Percentiles rank a stretch among this genome's conserved stretches.
phyloP scores from a whole-genome alignment of 352 stramenopile genomes.

The Hyaloperonospora arabidopsidis region DNA sequence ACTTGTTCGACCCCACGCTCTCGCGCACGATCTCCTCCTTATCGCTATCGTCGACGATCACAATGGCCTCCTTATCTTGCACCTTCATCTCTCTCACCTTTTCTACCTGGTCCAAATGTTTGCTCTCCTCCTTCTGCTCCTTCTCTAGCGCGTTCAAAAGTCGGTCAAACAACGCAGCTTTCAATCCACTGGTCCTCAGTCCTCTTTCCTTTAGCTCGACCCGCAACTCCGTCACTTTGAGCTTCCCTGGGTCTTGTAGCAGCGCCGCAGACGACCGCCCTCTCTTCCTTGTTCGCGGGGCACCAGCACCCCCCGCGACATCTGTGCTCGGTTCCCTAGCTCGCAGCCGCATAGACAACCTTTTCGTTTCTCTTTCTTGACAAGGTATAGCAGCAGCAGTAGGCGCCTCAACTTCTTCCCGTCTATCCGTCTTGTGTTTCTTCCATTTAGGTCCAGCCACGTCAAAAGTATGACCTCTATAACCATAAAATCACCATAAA shows the following conservation, averaged over 20 bases:
- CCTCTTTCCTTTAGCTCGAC: conserved; percentile 53
- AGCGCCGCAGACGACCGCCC: conserved; percentile 20
- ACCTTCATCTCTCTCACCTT: conserved; percentile 19
- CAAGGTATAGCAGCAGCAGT: neutral
- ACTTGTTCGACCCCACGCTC: conserved; percentile 31
- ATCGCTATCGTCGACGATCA: conserved; percentile 16
- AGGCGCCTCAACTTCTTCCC: neutral
- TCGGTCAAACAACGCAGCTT: conserved; percentile 40
- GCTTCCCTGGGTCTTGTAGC: conserved; percentile 19
- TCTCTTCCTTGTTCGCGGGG: conserved; percentile 33
- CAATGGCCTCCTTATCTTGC: conserved; percentile 9
- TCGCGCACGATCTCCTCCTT: conserved; percentile 59
- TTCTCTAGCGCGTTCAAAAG: conserved; percentile 41
- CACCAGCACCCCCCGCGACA: conserved; percentile 1
- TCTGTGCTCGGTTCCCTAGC: conserved; percentile 2
- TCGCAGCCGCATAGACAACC: conserved; percentile 13
- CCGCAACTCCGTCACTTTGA: conserved; percentile 50
- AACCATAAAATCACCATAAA: neutral
- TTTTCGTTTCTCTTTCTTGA: conserved; percentile 2
- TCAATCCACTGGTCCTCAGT: conserved; percentile 42
- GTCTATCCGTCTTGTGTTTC: conserved; percentile 20
- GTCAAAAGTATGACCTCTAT: conserved; percentile 6
- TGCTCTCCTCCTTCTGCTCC: conserved; percentile 26
- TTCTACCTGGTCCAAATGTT: conserved; percentile 12
- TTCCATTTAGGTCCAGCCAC: conserved; percentile 7